Evolutionary conservation across 805 yeast species (phyloP), one percentile per base, ranked within the genome.

Genomic region (Saturnispora galanensis): DNA sequence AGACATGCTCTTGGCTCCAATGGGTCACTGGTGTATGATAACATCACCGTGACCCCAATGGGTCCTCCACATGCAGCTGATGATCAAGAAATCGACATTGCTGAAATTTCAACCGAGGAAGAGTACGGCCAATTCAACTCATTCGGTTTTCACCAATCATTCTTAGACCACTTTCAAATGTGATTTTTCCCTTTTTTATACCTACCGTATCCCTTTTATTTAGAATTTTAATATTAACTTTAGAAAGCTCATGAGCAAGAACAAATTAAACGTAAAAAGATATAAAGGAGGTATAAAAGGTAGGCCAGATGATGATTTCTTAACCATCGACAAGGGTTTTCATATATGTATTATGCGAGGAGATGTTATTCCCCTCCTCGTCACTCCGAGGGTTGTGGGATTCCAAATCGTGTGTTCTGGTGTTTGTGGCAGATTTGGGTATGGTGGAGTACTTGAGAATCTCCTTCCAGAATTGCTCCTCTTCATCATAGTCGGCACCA

Each of bases 1-100:
- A 54, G 70, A 48, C 58, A 56, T 35, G 66, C 65, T 1, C 42
- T 58, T 6, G 64, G 64, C 8, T 57, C 47, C 10, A 62, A 64
- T 40, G 62, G 61, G 1, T 53, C 56, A 5, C 42, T 66, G 31
- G 48, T 56, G 5, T 58, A 53, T 40, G 68, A 64, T 48, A 54
- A 51, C 31, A 41, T 50, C 9, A 55, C 30, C 16, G 30, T 15
- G 26, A 18, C 30, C 21, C 10, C n/a, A 12, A 11, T 29, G 15
- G n/a, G 26, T n/a, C 36, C 29, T 9, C 17, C 13, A 21, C 15
- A 16, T 5, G 18, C 17, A n/a, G 18, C 21, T 9, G 15, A 30
- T 30, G 16, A 30, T 11, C n/a, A 21, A 10, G 38, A 32, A 26
- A 15, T 7, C 13, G 26, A 10, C 5, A 18, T 37, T 7, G 10